Evolutionary conservation across 192 early-diverging fungal species (phyloP).

Genomic region (Coemansia sp.): DNA sequence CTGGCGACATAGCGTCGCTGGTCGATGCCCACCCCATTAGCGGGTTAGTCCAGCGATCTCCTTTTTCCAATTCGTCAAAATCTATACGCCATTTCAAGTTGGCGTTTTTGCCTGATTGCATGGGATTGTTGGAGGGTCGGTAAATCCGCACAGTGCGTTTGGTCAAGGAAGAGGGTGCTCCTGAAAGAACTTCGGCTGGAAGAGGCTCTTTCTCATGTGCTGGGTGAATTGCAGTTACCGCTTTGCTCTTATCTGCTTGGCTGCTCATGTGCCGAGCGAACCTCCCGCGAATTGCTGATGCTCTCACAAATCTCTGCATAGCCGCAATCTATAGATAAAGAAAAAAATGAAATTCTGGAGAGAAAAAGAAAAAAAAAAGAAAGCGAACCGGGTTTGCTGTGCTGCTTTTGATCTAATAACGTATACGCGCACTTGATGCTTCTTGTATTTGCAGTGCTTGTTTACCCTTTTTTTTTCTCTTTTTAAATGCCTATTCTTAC

Average conservation of each 20-base stretch:
- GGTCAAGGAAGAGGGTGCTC: slow-evolving; percentile 56
- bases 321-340: not conserved
- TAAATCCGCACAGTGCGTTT: slow-evolving; percentile 83
- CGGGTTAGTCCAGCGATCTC: slow-evolving; percentile 88
- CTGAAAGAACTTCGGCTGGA: slow-evolving; percentile 45
- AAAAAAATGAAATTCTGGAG: not conserved
- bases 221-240: slow-evolving; percentile 31
- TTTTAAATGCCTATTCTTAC: slow-evolving; percentile 26
- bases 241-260: not conserved
- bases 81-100: slow-evolving; percentile 84
- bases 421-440: not conserved
- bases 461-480: not conserved
- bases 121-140: slow-evolving; percentile 76
- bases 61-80: slow-evolving; percentile 76
- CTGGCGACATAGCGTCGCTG: slow-evolving; percentile 78
- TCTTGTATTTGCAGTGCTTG: too few relatives aligned
- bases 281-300: not conserved
- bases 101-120: slow-evolving; percentile 77
- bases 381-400: too few relatives aligned
- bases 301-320: slow-evolving; percentile 7
- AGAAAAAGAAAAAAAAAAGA: not conserved
- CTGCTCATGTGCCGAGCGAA: slow-evolving; percentile 8
- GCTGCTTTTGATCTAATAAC: too few relatives aligned
- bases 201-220: slow-evolving; percentile 48
- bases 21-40: slow-evolving; percentile 88